Base-by-base conservation (phyloP, 1,139 yeast species). In the Casaregolazyma lundiana region DNA sequence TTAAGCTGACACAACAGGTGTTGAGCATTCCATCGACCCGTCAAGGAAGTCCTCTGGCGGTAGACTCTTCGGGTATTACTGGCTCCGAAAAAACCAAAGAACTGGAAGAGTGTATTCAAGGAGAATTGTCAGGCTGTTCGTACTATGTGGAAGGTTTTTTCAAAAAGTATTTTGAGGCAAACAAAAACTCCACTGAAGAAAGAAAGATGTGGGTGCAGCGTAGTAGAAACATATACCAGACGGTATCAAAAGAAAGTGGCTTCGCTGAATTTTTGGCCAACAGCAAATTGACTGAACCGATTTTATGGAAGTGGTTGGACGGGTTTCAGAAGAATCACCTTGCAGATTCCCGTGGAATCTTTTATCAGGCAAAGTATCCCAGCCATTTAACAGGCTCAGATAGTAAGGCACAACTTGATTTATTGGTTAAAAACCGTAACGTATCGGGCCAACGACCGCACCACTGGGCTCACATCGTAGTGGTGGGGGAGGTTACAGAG, bases 1-100 rank as follows among this genome's bases (percentile, higher is more conserved):
- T n/a, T n/a, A n/a, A n/a, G n/a, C n/a, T n/a, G n/a, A n/a, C n/a
- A n/a, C n/a, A n/a, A n/a, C n/a, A n/a, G n/a, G n/a, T n/a, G n/a
- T n/a, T n/a, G n/a, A n/a, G n/a, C 18, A 32, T 35, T 3, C 48
- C 50, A 13, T 43, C 35, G 7, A n/a, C n/a, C n/a, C n/a, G n/a
- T n/a, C n/a, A n/a, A n/a, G n/a, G n/a, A n/a, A n/a, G n/a, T n/a
- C n/a, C n/a, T n/a, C n/a, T 21, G 24, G 24, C 5, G 24, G 24
- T 8, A 5, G 24, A 21, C 24, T 6, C 24, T 21, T 21, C 24
- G 8, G 24, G 7, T 6, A 6, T 6, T 21, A 21, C 24, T 8
- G 24, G 24, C 8, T 6, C 24, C 5, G 24, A 21, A 21, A 21
- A 5, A 5, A 8, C 24, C 24, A 21, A 21, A 8, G 24, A 21